Evolutionary conservation across 1,139 yeast genomes (phyloP).

Genomic region (Saccharomyces hybrid): DNA sequence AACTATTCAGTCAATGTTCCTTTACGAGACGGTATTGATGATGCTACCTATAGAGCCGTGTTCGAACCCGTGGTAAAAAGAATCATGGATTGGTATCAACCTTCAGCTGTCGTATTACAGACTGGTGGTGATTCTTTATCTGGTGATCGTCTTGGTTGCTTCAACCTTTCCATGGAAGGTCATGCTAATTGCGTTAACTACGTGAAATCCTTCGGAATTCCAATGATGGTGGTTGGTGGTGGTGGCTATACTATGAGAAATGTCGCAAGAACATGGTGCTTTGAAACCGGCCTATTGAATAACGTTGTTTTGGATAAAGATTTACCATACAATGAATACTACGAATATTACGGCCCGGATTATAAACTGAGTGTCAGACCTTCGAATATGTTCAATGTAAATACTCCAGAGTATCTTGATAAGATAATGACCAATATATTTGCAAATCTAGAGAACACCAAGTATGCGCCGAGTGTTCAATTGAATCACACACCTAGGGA

Average conservation of each 20-base stretch:
- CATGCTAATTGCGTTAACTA: constrained; percentile 94
- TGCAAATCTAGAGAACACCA: constrained; percentile 74
- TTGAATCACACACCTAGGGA: constrained; percentile 86
- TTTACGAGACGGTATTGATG: constrained; percentile 87
- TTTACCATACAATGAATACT: constrained; percentile 91
- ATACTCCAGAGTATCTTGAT: constrained; percentile 85
- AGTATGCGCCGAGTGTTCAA: constrained; percentile 94
- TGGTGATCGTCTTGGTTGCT: constrained; percentile 87
- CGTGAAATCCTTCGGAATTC: constrained; percentile 80
- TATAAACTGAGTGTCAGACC: constrained; percentile 90
- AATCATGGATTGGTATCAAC: constrained; percentile 89
- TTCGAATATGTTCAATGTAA: constrained; percentile 94
- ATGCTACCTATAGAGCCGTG: constrained; percentile 73
- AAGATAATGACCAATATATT: constrained; percentile 74
- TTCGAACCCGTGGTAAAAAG: constrained; percentile 81
- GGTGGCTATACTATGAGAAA: constrained; percentile 98
- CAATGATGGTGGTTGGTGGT: constrained; percentile 90
- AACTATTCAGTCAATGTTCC: constrained; percentile 85
- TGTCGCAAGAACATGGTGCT: constrained; percentile 95
- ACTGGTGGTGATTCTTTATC: constrained; percentile 92
- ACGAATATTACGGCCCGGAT: constrained; percentile 96
- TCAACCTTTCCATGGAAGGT: constrained; percentile 84
- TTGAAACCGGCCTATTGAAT: constrained; percentile 82
- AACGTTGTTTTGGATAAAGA: constrained; percentile 73
- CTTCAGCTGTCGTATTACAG: constrained; percentile 84